Base-by-base conservation (phyloP, 2,329 filamentous ascomycete species). In the Xylariomycetidae sp. region DNA sequence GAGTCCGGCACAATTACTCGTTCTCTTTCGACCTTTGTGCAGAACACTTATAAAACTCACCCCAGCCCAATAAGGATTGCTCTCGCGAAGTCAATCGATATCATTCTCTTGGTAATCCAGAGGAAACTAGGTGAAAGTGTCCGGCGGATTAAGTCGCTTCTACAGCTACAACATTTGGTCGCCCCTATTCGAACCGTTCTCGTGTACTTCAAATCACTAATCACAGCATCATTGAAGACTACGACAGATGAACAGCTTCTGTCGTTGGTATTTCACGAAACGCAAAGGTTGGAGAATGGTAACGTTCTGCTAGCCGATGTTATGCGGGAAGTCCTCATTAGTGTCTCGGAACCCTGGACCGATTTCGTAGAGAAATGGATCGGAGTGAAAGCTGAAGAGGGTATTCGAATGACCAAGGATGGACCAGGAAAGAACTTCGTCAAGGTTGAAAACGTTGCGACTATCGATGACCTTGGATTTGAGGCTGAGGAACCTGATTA, bases 331-430 rank as follows among this genome's bases (percentile, higher is more conserved):
- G 68, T 90, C 1, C 57, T 92, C 12, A 65, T 69, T 27, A 67
- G 73, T 25, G 77, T 82, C 2, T 77, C 77, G 2, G 60, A 62
- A 17, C 83, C 83, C 1, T 88, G 82, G 75, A 62, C 85, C 7
- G 71, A 79, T 33, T 72, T 81, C 32, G 66, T 84, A 6, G 74
- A 82, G 44, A 77, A 81, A 49, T 92, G 86, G 85, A 77, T 89
- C 39, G 87, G 87, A 0, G 70, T 86, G 9, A 71, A 66, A 39
- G 62, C 66, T 3, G 79, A 84, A 44, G 62, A 69, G 22, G 73
- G 75, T 1, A 60, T 74, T 9, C 69, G 69, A 1, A 48, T 80
- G 18, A 66, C 68, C 5, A 79, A 69, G 50, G 52, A 66, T 33
- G 64, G 67, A 13, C 54, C 59, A 23, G 66, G 57, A 36, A 77